phyloP scores from a whole-genome alignment of 176 grass and related monocot species.

The Triticum turgidum region DNA sequence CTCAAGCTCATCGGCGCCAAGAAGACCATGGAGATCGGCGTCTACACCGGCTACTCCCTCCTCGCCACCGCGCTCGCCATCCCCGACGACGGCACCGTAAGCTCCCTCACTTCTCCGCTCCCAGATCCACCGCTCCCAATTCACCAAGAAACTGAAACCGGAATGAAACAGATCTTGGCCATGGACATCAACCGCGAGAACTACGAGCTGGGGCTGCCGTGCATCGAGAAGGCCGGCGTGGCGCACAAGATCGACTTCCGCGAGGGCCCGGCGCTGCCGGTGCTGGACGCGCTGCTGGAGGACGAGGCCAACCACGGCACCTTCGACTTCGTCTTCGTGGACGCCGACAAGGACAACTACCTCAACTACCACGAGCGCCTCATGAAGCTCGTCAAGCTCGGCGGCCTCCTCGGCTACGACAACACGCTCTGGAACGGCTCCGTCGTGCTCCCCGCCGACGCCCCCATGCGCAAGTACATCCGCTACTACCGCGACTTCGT shows the following conservation, averaged over 20 bases:
- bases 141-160: not conserved
- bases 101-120: not conserved
- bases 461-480: constrained; percentile 85
- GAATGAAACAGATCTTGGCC: constrained; percentile 69
- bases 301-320: constrained; percentile 59
- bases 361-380: constrained; percentile 94
- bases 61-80: constrained; percentile 92
- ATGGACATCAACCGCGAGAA: constrained; percentile 98
- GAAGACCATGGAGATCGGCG: constrained; percentile 99
- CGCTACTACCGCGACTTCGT: constrained; percentile 89
- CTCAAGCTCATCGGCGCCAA: constrained; percentile 90
- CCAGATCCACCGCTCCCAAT: constrained; percentile 33
- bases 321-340: constrained; percentile 94
- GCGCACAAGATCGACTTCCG: constrained; percentile 99
- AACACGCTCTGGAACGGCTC: constrained; percentile 98
- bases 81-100: constrained; percentile 90
- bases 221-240: constrained; percentile 82
- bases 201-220: constrained; percentile 84
- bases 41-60: constrained; percentile 97
- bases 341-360: constrained; percentile 99
- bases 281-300: constrained; percentile 67
- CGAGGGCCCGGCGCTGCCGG: constrained; percentile 70
- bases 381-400: constrained; percentile 78
- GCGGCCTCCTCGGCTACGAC: constrained; percentile 87
- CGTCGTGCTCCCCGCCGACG: constrained; percentile 80